Evolutionary conservation across 768 basidiomycete species (phyloP), one percentile per base, ranked within the genome.

Genomic region (Boletus rubropictus): DNA sequence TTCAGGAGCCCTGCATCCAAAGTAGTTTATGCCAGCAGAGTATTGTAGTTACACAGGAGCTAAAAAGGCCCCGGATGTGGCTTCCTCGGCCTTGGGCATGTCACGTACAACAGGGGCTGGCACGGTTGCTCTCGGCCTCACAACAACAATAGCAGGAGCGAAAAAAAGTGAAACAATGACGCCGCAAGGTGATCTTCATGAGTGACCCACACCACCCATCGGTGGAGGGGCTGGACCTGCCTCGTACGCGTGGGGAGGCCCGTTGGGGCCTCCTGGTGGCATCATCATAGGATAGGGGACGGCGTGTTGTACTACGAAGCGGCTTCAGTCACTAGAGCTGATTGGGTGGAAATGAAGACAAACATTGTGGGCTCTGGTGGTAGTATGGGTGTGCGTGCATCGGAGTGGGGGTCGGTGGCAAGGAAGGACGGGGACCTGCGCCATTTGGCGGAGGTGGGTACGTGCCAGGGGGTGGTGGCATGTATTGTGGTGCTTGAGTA

Each of bases 201-300:
- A 79, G 57, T 87, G 86, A 39, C 72, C 70, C 31, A 72, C 69
- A 48, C 84, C 85, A 49, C 85, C 84, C 88, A 89, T 87, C 41
- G 73, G 81, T 44, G 84, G 84, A 21, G 80, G 84, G 44, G 82
- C 77, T 48, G 81, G 79, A 15, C 76, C 78, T 50, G 75, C 80
- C 38, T 90, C 86, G 66, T 89, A 90, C 28, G 76, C 78, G 61
- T 89, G 78, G 7, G 76, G 88, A 52, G 82, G 84, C 33, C 78
- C 78, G 36, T 71, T 76, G n/a, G 68, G 70, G 48, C 73, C 78
- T 41, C 83, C 81, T 12, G 84, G 84, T 46, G 84, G 86, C 45
- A 82, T 85, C 84, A 89, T 89, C 87, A 91, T 91, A n/a, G 78
- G 84, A 64, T 91, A 92, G 39, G 86, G 84, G 54, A 87, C 80